Base-by-base conservation (phyloP, 2,329 filamentous ascomycete species). In the Aspergillus latus region DNA sequence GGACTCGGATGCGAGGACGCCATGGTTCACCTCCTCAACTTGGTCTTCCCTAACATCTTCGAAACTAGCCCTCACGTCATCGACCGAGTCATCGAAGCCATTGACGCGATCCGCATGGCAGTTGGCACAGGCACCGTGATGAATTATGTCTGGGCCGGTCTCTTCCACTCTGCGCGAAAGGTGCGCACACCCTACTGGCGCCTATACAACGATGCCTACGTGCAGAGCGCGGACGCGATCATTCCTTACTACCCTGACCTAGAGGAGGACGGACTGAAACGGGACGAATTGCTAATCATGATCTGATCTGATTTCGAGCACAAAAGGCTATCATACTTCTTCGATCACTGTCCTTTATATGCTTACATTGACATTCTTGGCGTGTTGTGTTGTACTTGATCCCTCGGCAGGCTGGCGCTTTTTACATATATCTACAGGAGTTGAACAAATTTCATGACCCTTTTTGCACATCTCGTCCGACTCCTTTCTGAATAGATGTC, bases 51-150 rank as follows among this genome's bases (percentile, higher is more conserved):
- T 34, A 99, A 99, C 74, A 83, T 99, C 54, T 99, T 97, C 75
- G 94, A 99, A 76, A 99, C 94, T 4, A 94, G 89, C 66, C 94
- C 94, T 0, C 94, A 99, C 82, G 94, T 99, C 67, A 99, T 99
- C 66, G 94, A 99, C 75, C 87, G 94, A 44, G 95, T 99, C 64
- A 89, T 99, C 62, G 95, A 99, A 74, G 94, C 95, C 49, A 95
- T 99, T 64, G 94, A 97, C 74, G 94, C 92, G 39, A 90, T 99
- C 60, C 86, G 94, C 47, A 91, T 97, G 80, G 92, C 93, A 0
- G 88, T 97, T 45, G 94, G 94, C 0, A 90, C 92, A 0, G 94
- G 94, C 2, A 79, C 95, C 21, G 90, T 97, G 36, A 88, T 99
- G 83, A 99, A 99, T 78, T 99, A 99, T 73, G 88, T 97, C 58